Evolutionary conservation across 192 early-diverging fungal genomes (phyloP).

Genomic region (Coemansia sp.): DNA sequence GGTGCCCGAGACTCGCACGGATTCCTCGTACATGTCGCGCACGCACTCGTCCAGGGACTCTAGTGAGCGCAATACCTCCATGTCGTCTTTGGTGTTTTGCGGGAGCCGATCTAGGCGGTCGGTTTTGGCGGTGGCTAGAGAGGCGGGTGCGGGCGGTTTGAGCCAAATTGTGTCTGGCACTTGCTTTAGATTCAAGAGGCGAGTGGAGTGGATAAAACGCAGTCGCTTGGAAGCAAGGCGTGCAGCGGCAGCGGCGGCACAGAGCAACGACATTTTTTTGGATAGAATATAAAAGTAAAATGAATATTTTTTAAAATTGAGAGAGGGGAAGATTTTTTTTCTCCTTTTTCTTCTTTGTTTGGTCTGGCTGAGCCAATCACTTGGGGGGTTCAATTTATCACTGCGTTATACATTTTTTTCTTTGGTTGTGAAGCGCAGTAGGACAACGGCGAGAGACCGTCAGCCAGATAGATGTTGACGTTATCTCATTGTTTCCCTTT

Average conservation of each 20-base stretch:
- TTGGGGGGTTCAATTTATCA: no score
- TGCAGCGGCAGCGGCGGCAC: not conserved
- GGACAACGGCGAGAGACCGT: no score
- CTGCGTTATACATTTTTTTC: not conserved
- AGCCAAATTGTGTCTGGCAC: constrained; percentile 27
- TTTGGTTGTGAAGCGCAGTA: no score
- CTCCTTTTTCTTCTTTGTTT: not conserved
- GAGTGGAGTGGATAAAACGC: not conserved
- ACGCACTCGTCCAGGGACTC: constrained; percentile 21
- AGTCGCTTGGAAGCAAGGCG: not conserved
- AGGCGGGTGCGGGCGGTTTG: constrained; percentile 4
- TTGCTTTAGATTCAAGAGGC: constrained; percentile 12
- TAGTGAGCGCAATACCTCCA: constrained; percentile 10
- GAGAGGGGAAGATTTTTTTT: not conserved
- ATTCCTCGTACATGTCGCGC: constrained; percentile 17
- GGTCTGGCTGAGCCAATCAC: not conserved
- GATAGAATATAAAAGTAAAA: not conserved
- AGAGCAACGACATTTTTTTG: not conserved
- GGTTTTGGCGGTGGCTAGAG: not conserved
- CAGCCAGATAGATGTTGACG: no score
- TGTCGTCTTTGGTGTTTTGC: constrained; percentile 1
- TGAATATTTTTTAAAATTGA: not conserved
- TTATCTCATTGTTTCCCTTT: not conserved
- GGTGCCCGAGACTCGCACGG: constrained; percentile 8
- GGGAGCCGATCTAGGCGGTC: constrained; percentile 5